Evolutionary conservation across 768 basidiomycete species (phyloP).

Genomic region (Kwoniella botswanensis): DNA sequence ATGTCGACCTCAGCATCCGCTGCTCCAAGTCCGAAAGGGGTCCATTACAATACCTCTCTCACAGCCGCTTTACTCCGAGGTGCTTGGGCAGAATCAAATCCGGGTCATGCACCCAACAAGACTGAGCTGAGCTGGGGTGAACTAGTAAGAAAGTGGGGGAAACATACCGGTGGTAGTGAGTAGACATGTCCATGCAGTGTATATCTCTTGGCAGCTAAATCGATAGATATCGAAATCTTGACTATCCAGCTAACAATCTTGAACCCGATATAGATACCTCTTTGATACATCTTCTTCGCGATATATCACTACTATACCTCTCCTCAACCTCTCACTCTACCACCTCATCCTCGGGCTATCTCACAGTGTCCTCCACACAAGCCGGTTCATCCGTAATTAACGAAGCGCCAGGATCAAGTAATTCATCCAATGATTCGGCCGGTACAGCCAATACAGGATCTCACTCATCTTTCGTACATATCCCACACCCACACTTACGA

Average conservation of each 20-base stretch:
- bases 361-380: slow-evolving; percentile 24
- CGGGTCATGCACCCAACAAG: slow-evolving; percentile 49
- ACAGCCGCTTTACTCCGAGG: slow-evolving; percentile 50
- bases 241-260: slow-evolving; percentile 2
- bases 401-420: slow-evolving; percentile 16
- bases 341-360: slow-evolving; percentile 35
- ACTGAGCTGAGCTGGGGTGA: slow-evolving; percentile 53
- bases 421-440: slow-evolving; percentile 32
- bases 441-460: slow-evolving; percentile 28
- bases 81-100: slow-evolving; percentile 47
- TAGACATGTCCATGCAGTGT: slow-evolving; percentile 3
- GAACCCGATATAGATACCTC: slow-evolving; percentile 36
- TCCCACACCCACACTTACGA: slow-evolving; percentile 28
- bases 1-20: slow-evolving; percentile 2
- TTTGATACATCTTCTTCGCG: slow-evolving; percentile 48
- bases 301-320: slow-evolving; percentile 51
- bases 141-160: slow-evolving; percentile 55
- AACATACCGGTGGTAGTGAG: slow-evolving; percentile 57
- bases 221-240: background rate
- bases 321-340: slow-evolving; percentile 30
- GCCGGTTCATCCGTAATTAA: slow-evolving; percentile 1
- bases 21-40: slow-evolving; percentile 42
- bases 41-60: slow-evolving; percentile 48
- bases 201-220: background rate
- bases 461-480: slow-evolving; percentile 29